Percentiles rank a stretch among this genome's conserved stretches.
phyloP scores from a whole-genome alignment of 2,329 filamentous ascomycete genomes.

The Neonectria sp. region DNA sequence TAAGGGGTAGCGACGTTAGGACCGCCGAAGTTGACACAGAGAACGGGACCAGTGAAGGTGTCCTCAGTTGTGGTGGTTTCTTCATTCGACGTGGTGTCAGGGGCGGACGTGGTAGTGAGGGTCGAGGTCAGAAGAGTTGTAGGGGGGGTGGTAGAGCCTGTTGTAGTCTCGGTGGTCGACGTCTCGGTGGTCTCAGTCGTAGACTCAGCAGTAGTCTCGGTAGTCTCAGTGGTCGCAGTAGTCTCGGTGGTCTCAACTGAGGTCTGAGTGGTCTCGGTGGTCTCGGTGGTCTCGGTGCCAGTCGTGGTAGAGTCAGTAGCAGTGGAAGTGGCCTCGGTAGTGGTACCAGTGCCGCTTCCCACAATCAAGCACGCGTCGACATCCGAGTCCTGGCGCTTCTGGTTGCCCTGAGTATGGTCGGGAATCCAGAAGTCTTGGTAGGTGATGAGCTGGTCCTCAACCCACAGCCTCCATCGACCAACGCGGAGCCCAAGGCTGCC shows the following conservation, averaged over 20 bases:
- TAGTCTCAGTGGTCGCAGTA: neutral
- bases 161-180: neutral
- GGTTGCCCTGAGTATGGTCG: neutral
- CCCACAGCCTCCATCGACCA: conserved; percentile 40
- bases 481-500: conserved; percentile 8
- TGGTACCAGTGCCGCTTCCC: neutral
- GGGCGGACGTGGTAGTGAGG: conserved; percentile 11
- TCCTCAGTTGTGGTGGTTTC: conserved; percentile 16
- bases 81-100: conserved; percentile 7
- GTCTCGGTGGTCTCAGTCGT: neutral
- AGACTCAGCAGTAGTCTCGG: neutral
- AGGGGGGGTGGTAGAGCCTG: conserved; percentile 6
- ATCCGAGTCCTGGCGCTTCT: conserved; percentile 27
- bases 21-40: conserved; percentile 34
- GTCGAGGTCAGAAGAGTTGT: conserved; percentile 30
- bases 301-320: conserved; percentile 5
- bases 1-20: conserved; percentile 32
- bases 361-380: conserved; percentile 26
- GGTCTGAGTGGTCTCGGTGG: neutral
- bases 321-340: conserved; percentile 3
- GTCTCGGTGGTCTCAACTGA: neutral
- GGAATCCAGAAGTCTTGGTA: conserved; percentile 32
- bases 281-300: conserved; percentile 8
- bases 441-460: conserved; percentile 35
- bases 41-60: conserved; percentile 21